Evolutionary conservation across 192 early-diverging fungal species (phyloP).

Genomic region (Mortierella alpina): DNA sequence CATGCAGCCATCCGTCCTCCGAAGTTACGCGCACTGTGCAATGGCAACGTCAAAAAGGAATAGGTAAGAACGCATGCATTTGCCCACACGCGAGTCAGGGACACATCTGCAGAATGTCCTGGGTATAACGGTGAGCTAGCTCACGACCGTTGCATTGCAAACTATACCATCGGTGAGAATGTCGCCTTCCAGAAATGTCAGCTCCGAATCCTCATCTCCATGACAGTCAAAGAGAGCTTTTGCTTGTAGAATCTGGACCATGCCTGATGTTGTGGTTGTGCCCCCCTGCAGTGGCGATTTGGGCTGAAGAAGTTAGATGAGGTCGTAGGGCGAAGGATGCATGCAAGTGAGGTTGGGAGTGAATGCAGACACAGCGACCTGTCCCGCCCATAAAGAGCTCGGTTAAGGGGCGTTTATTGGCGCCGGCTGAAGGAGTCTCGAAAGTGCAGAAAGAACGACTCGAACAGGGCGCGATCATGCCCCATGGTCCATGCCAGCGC

Average conservation of each 20-base stretch:
- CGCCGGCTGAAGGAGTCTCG: not conserved
- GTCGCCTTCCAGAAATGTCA: constrained; percentile 66
- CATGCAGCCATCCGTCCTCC: constrained; percentile 70
- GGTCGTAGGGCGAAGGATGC: not conserved
- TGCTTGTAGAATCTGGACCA: constrained; percentile 47
- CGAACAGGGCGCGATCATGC: constrained; percentile 59
- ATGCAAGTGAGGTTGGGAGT: not conserved
- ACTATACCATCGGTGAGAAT: constrained; percentile 62
- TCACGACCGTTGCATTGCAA: too few species aligned
- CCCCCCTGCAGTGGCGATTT: not conserved
- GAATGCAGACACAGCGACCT: not conserved
- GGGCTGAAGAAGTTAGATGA: not conserved
- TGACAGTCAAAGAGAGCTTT: constrained; percentile 68
- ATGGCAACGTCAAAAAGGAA: not conserved
- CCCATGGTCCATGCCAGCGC: constrained; percentile 57
- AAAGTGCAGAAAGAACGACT: constrained; percentile 57
- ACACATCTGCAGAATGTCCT: not conserved
- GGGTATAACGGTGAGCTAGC: not conserved
- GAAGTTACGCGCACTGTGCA: constrained; percentile 52
- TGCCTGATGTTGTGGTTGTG: not conserved
- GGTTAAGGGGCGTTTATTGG: not conserved
- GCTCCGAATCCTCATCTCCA: constrained; percentile 67
- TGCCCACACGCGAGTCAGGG: not conserved
- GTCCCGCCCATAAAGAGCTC: too few species aligned
- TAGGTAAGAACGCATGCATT: too few species aligned